These are phyloP conservation scores for Paecilomyces sp. DNA, from an alignment of 2,329 filamentous ascomycete species.

Conservation along the genomic window DNA sequence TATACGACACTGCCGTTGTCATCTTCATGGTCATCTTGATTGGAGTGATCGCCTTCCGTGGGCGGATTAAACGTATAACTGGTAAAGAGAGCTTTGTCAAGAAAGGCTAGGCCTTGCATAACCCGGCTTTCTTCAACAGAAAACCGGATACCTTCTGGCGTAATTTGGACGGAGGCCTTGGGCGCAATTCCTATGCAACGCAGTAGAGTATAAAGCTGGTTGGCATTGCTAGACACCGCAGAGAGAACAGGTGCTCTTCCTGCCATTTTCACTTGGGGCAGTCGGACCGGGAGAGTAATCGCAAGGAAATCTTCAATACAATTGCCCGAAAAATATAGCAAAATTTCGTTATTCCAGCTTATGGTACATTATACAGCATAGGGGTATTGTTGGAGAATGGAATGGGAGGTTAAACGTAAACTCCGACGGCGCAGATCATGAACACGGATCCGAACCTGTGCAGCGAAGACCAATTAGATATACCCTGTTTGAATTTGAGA, in stretches of 20 bases:
- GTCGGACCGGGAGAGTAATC: neutral
- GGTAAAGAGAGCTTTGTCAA: conserved; percentile 83
- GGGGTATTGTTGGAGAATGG: conserved; percentile 14
- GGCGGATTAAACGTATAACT: conserved; percentile 64
- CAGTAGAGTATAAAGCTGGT: conserved; percentile 54
- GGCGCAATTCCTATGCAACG: conserved; percentile 56
- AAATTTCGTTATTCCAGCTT: conserved; percentile 20
- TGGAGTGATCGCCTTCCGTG: conserved; percentile 15
- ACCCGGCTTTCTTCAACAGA: conserved; percentile 81
- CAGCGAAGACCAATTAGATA: conserved; percentile 7
- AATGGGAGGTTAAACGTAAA: conserved; percentile 69
- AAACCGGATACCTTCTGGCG: conserved; percentile 77
- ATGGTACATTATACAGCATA: conserved; percentile 25
- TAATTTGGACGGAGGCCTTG: conserved; percentile 65
- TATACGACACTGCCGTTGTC: conserved; percentile 29
- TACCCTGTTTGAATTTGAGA: neutral
- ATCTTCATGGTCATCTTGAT: conserved; percentile 16
- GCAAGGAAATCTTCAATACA: neutral
- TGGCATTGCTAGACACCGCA: conserved; percentile 55
- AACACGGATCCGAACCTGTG: conserved; percentile 85
- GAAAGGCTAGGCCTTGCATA: conserved; percentile 84
- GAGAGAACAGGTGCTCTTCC: conserved; percentile 46
- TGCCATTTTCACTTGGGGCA: neutral
- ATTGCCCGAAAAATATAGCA: conserved; percentile 23
- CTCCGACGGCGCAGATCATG: conserved; percentile 97